phyloP scores from a whole-genome alignment of 1,284 basidiomycete species.

The Marasmius fiardii region DNA sequence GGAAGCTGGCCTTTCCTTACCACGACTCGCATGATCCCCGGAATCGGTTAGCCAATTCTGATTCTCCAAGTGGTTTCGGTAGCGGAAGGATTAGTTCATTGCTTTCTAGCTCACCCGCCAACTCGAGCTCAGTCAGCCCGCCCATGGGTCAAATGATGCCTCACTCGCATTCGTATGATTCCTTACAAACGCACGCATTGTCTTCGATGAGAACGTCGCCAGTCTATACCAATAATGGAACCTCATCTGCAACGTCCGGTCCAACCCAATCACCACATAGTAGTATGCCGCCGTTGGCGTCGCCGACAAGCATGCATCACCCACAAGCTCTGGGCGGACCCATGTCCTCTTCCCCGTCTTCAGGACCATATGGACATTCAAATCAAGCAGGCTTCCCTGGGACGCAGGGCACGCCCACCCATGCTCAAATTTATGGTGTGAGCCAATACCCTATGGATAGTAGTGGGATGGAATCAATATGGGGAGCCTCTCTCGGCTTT shows the following conservation, averaged over 20 bases:
- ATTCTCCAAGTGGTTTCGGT: slow-evolving; percentile 28
- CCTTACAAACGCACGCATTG: slow-evolving; percentile 30
- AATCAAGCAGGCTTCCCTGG: not conserved
- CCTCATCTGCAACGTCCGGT: slow-evolving; percentile 16
- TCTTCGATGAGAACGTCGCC: slow-evolving; percentile 29
- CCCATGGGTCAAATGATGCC: slow-evolving; percentile 31
- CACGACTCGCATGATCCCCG: slow-evolving; percentile 62
- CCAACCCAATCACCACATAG: slow-evolving; percentile 16
- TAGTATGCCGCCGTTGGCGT: slow-evolving; percentile 3
- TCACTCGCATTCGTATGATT: slow-evolving; percentile 32
- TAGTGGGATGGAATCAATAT: slow-evolving; percentile 49
- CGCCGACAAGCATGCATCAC: slow-evolving; percentile 17
- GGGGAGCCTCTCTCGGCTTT: slow-evolving; percentile 59
- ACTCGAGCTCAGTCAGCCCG: slow-evolving; percentile 44
- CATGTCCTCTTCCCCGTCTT: not conserved
- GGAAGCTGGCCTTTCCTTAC: slow-evolving; percentile 75
- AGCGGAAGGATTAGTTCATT: slow-evolving; percentile 1
- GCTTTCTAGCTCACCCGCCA: slow-evolving; percentile 33
- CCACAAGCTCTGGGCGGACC: not conserved
- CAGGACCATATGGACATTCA: slow-evolving; percentile 1
- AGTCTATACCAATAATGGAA: slow-evolving; percentile 18
- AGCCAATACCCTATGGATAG: slow-evolving; percentile 35
- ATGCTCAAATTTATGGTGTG: slow-evolving; percentile 14
- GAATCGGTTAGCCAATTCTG: slow-evolving; percentile 41
- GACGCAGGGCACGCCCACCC: not conserved